A percentile compares a stretch with the other conserved stretches of the same genome.
Evolutionary conservation across 257 asterid genomes (phyloP).

Genomic region (Przewalskia tangutica): DNA sequence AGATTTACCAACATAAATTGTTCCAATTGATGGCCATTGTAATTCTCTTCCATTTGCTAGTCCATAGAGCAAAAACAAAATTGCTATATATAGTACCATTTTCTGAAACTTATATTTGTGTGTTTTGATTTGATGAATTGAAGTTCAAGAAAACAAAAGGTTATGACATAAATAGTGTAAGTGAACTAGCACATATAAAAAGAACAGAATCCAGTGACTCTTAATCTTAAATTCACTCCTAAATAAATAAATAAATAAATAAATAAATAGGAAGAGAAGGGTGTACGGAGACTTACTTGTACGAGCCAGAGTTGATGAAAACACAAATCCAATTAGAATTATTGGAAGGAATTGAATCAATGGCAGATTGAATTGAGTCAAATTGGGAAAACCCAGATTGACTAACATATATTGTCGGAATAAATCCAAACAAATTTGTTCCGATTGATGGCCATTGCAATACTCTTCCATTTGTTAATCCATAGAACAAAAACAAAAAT

Average conservation of each 20-base stretch:
- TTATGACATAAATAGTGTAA: not conserved
- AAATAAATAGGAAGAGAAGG: not conserved
- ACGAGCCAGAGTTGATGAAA: constrained; percentile 37
- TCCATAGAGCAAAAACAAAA: not conserved
- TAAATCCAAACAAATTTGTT: not conserved
- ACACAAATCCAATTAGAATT: constrained; percentile 36
- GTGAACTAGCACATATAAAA: no score
- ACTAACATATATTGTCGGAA: constrained; percentile 25
- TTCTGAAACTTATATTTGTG: not conserved
- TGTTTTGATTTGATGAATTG: not conserved
- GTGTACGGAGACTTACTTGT: constrained; percentile 18
- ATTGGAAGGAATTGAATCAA: constrained; percentile 34
- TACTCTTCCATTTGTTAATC: not conserved
- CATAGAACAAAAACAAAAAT: not conserved
- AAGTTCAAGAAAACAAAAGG: not conserved
- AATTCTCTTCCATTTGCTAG: not conserved
- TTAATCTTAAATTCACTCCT: not conserved
- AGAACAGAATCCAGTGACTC: not conserved
- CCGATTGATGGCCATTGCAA: not conserved
- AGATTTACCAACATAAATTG: constrained; percentile 27
- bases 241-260: not conserved
- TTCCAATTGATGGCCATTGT: not conserved
- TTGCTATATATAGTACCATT: not conserved
- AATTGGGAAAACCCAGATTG: constrained; percentile 15
- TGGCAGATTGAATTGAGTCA: constrained; percentile 41